A percentile compares a stretch with the other conserved stretches of the same genome.
Evolutionary conservation across 768 basidiomycete species (phyloP).

Genomic region (Podaxis rugospora): DNA sequence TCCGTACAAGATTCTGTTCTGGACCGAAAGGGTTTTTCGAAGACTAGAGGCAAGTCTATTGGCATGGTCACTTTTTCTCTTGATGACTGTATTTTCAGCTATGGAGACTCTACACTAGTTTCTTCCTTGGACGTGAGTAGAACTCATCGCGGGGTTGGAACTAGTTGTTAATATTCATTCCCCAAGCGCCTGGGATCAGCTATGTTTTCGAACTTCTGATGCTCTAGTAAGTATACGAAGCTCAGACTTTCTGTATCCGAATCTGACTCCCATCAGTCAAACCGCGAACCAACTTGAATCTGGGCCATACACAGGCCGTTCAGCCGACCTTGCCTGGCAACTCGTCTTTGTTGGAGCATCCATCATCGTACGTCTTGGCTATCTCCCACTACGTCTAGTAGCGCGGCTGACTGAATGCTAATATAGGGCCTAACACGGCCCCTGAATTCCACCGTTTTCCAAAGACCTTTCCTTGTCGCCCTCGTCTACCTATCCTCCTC

Average conservation of each 20-base stretch:
- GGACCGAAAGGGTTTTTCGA: slow-evolving; percentile 36
- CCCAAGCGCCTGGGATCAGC: slow-evolving; percentile 11
- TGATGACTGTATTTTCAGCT: slow-evolving; percentile 34
- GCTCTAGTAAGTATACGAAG: slow-evolving; percentile 51
- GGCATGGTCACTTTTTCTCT: background rate
- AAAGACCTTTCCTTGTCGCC: slow-evolving; percentile 60
- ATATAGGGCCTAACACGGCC: slow-evolving; percentile 52
- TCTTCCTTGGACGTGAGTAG: slow-evolving; percentile 55
- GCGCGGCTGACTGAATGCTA: background rate
- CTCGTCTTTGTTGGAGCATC: slow-evolving; percentile 46
- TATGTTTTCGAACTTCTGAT: slow-evolving; percentile 56
- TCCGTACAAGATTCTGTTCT: slow-evolving; percentile 52
- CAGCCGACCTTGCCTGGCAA: slow-evolving; percentile 79
- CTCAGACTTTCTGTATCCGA: background rate
- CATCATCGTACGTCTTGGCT: slow-evolving; percentile 51
- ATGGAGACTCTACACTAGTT: slow-evolving; percentile 70
- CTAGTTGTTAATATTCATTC: background rate
- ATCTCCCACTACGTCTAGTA: background rate
- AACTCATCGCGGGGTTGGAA: background rate
- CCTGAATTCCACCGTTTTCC: slow-evolving; percentile 49
- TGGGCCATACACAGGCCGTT: slow-evolving; percentile 49
- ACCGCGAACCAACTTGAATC: slow-evolving; percentile 63
- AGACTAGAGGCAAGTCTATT: slow-evolving; percentile 46
- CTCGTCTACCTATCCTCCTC: slow-evolving; percentile 66
- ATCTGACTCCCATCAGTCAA: slow-evolving; percentile 38